Evolutionary conservation across 257 asterid species (phyloP).

Genomic region (Henckelia pumila): DNA sequence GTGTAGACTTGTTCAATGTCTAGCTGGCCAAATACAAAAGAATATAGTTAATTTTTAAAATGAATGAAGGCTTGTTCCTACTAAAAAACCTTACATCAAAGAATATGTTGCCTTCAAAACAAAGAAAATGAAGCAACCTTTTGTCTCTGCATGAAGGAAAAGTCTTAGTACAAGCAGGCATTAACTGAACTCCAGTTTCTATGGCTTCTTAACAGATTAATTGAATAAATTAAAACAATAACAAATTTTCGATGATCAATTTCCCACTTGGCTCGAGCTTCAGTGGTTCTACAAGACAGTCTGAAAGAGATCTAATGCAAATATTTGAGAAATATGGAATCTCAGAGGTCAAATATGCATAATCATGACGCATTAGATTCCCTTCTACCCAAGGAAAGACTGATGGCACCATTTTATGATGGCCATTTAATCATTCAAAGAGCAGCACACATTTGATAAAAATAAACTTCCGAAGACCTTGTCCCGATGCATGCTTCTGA

Average conservation of each 20-base stretch:
- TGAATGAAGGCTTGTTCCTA: not conserved
- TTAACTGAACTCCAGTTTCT: too few species aligned
- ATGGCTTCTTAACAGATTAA: too few species aligned
- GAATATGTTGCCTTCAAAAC: not conserved
- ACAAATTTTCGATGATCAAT: too few species aligned
- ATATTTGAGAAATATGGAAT: slow-evolving; percentile 4
- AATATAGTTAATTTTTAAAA: not conserved
- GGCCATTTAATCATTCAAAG: not conserved
- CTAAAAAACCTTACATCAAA: not conserved
- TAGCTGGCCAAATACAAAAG: not conserved
- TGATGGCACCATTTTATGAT: not conserved
- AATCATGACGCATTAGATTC: slow-evolving; percentile 2
- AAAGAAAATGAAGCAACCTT: not conserved
- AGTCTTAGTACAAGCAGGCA: slow-evolving; percentile 4
- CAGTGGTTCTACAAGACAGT: not conserved
- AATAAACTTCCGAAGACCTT: slow-evolving; percentile 39
- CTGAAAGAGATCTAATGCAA: not conserved
- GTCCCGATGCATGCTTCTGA: slow-evolving; percentile 36
- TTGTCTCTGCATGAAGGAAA: slow-evolving; percentile 1
- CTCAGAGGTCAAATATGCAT: not conserved
- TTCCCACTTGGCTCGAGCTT: not conserved
- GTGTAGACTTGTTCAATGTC: not conserved
- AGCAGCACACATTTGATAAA: not conserved
- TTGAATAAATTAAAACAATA: too few species aligned
- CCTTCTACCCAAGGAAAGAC: not conserved